These are phyloP conservation scores for Zygnema circumcarinatum DNA, from an alignment of 139 green algal species.

Conservation along the genomic window DNA sequence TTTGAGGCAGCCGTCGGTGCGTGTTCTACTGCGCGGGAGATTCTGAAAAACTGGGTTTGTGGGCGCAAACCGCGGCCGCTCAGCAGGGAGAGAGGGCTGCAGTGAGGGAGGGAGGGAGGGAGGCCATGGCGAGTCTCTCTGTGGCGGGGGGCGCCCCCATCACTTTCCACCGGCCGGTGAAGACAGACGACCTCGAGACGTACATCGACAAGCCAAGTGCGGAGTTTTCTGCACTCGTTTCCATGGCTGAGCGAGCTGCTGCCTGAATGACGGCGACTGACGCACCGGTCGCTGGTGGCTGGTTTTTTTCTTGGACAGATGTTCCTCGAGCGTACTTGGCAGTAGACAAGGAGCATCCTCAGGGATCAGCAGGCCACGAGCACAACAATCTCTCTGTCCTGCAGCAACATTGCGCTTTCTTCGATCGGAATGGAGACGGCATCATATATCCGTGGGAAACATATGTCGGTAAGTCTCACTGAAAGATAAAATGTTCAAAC, in stretches of 20 bases:
- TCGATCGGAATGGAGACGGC: conserved; percentile 53
- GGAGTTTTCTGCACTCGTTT: background rate
- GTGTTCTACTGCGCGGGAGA: no score
- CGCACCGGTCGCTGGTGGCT: no score
- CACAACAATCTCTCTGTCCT: conserved; percentile 45
- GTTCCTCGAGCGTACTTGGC: conserved; percentile 31
- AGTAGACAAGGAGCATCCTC: conserved; percentile 21
- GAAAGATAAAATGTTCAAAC: background rate
- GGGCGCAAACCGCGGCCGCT: no score
- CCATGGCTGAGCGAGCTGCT: no score
- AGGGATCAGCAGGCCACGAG: conserved; percentile 35
- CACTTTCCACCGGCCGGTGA: conserved; percentile 29
- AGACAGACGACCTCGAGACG: conserved; percentile 28
- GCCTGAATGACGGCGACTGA: no score
- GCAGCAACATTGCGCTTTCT: conserved; percentile 56
- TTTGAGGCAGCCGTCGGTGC: no score
- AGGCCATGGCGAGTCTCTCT: conserved; percentile 22
- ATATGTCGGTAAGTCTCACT: conserved; percentile 35
- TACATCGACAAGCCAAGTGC: conserved; percentile 49
- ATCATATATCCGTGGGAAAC: conserved; percentile 58
- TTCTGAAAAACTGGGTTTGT: no score
- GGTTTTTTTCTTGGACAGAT: conserved; percentile 25
- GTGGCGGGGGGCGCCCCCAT: conserved; percentile 33
- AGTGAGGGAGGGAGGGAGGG: no score
- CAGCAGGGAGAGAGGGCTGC: no score